Evolutionary conservation across 441 rosid species (phyloP).

Genomic region (Croton laevigatus): DNA sequence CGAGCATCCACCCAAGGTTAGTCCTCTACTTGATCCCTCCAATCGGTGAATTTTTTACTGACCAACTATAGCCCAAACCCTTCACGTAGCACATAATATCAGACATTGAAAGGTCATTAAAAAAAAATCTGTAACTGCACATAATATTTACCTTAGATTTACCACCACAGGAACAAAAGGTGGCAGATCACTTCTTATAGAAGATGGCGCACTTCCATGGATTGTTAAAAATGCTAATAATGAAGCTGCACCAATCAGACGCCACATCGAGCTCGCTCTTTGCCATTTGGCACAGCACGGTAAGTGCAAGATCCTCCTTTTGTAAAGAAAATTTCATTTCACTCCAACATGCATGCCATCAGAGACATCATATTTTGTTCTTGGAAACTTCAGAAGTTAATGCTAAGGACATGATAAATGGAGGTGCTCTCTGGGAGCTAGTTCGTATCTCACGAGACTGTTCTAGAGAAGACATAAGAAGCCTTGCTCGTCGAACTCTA

Average conservation of each 20-base stretch:
- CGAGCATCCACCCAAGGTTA: conserved; percentile 42
- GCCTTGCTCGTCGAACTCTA: conserved; percentile 69
- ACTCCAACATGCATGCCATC: not conserved
- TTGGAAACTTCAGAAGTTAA: conserved; percentile 66
- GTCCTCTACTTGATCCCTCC: not conserved
- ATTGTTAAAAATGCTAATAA: conserved; percentile 89
- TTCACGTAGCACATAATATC: not conserved
- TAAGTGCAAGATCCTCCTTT: conserved; percentile 26
- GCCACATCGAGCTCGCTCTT: conserved; percentile 96
- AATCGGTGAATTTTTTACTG: not conserved
- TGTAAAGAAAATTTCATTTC: not conserved
- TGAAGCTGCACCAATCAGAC: conserved; percentile 89
- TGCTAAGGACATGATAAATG: conserved; percentile 86
- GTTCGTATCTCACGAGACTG: conserved; percentile 91
- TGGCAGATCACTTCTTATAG: conserved; percentile 85
- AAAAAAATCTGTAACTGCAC: not conserved
- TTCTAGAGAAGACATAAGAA: conserved; percentile 92
- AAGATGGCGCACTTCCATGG: conserved; percentile 96
- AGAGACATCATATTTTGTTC: conserved; percentile 6
- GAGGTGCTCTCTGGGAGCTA: conserved; percentile 98
- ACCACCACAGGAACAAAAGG: conserved; percentile 25
- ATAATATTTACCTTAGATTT: not conserved
- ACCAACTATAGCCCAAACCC: not conserved
- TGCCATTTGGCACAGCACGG: conserved; percentile 99
- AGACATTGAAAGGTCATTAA: not conserved